Evolutionary conservation across 2,329 filamentous ascomycete species (phyloP).

Genomic region (Cladobotryum protrusum): DNA sequence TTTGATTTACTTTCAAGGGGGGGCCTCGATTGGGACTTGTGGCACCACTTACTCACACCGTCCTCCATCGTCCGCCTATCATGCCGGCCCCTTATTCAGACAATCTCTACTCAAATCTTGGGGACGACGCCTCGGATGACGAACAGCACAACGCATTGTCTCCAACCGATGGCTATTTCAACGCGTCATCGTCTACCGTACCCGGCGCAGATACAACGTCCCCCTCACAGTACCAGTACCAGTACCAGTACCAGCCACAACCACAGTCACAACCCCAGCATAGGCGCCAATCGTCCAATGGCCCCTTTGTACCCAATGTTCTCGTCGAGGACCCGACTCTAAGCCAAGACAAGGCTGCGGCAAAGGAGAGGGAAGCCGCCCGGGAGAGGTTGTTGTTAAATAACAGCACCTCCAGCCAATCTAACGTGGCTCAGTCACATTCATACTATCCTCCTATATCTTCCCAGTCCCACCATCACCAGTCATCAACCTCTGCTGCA

Average conservation of each 20-base stretch:
- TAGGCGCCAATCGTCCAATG: slow-evolving; percentile 26
- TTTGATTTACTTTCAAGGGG: too few relatives aligned
- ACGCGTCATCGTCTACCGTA: slow-evolving; percentile 27
- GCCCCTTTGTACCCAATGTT: slow-evolving; percentile 42
- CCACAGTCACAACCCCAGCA: slow-evolving; percentile 5
- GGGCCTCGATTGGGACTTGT: too few relatives aligned
- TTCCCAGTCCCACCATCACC: background rate
- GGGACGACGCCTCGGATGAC: slow-evolving; percentile 29
- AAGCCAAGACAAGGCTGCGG: slow-evolving; percentile 24
- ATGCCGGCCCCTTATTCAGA: slow-evolving; percentile 45
- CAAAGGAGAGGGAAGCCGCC: slow-evolving; percentile 40
- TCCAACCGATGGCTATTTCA: slow-evolving; percentile 49
- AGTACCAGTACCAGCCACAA: background rate
- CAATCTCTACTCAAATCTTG: slow-evolving; percentile 36
- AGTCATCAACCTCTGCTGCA: slow-evolving; percentile 3
- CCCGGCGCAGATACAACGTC: slow-evolving; percentile 16
- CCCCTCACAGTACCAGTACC: slow-evolving; percentile 15
- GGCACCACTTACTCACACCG: background rate
- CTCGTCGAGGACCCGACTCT: slow-evolving; percentile 44
- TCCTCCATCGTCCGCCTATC: slow-evolving; percentile 10
- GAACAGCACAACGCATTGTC: slow-evolving; percentile 34
- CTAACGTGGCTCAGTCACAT: slow-evolving; percentile 5
- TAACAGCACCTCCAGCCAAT: slow-evolving; percentile 13
- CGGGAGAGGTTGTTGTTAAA: slow-evolving; percentile 32
- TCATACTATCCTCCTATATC: background rate